Evolutionary conservation across 2,329 filamentous ascomycete species (phyloP).

Genomic region (Elsinoe batatas): DNA sequence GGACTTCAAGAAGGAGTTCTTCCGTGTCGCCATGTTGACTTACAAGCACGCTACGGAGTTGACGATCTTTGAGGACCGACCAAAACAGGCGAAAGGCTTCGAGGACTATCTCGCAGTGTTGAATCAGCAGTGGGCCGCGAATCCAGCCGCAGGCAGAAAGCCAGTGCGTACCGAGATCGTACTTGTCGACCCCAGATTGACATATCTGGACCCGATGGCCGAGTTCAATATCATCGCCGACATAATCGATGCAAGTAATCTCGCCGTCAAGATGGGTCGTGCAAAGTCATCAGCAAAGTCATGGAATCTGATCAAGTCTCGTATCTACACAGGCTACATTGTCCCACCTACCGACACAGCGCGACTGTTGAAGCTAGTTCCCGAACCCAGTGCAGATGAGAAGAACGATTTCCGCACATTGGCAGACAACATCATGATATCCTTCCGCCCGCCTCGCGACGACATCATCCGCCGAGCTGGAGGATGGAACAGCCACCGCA

Average conservation of each 20-base stretch:
- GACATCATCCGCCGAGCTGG: constrained; percentile 73
- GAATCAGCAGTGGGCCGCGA: constrained; percentile 48
- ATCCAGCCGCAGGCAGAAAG: constrained; percentile 37
- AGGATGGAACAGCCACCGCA: constrained; percentile 72
- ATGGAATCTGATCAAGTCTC: constrained; percentile 34
- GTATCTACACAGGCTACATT: constrained; percentile 74
- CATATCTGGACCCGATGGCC: constrained; percentile 62
- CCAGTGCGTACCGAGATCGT: constrained; percentile 71
- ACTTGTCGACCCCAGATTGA: constrained; percentile 68
- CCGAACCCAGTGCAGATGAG: constrained; percentile 36
- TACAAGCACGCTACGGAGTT: constrained; percentile 78
- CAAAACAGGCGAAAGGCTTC: constrained; percentile 65
- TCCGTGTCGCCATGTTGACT: constrained; percentile 72
- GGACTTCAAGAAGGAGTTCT: constrained; percentile 81
- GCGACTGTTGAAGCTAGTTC: constrained; percentile 60
- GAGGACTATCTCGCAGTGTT: constrained; percentile 72
- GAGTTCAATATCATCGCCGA: constrained; percentile 80
- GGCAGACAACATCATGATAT: constrained; percentile 86
- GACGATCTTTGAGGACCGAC: constrained; percentile 54
- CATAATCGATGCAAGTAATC: constrained; percentile 71
- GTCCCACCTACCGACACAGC: constrained; percentile 63
- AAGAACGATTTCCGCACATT: constrained; percentile 55
- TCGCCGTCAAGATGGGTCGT: constrained; percentile 23
- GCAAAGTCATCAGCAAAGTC: constrained; percentile 58
- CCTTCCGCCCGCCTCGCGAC: constrained; percentile 61